Percentiles rank a stretch among this genome's conserved stretches.
These are phyloP conservation scores for Brassica rapa DNA, from an alignment of 345 rosid genomes.

Conservation along the genomic window DNA sequence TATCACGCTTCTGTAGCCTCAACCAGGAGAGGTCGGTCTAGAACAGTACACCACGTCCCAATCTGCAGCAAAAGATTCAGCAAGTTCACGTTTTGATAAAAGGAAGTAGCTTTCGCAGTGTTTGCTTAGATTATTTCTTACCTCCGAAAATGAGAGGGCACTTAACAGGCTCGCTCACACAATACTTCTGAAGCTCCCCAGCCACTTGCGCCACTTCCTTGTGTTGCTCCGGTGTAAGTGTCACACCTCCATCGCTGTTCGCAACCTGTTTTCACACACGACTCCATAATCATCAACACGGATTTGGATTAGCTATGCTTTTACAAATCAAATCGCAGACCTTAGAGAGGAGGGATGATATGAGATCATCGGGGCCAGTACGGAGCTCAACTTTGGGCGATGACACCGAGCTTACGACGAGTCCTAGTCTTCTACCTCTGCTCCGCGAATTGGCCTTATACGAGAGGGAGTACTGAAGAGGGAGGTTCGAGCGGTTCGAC, in stretches of 20 bases:
- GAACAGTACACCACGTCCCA: constrained; percentile 94
- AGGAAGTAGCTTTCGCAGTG: not conserved
- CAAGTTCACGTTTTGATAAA: constrained; percentile 9
- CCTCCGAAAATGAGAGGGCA: constrained; percentile 92
- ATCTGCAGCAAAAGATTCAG: constrained; percentile 43
- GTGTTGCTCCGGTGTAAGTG: constrained; percentile 60
- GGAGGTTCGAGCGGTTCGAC: constrained; percentile 19
- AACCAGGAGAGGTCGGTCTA: constrained; percentile 87
- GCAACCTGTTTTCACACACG: constrained; percentile 54
- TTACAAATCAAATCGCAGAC: constrained; percentile 25
- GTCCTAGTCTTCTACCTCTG: too few species aligned
- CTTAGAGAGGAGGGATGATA: constrained; percentile 77
- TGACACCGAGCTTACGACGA: constrained; percentile 53
- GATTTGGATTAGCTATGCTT: too few species aligned
- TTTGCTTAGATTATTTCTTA: constrained; percentile 28
- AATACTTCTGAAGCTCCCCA: constrained; percentile 64
- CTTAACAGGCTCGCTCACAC: constrained; percentile 80
- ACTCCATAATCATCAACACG: not conserved
- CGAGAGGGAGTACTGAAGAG: too few species aligned
- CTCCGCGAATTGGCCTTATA: constrained; percentile 12
- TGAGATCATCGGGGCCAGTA: constrained; percentile 66
- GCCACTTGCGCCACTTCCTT: constrained; percentile 67
- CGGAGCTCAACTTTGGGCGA: constrained; percentile 49
- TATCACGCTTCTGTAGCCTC: constrained; percentile 82
- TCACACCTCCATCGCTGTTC: constrained; percentile 75